Conservation (phyloP, 768 basidiomycete genomes). For the Suillus cothurnatus region DNA sequence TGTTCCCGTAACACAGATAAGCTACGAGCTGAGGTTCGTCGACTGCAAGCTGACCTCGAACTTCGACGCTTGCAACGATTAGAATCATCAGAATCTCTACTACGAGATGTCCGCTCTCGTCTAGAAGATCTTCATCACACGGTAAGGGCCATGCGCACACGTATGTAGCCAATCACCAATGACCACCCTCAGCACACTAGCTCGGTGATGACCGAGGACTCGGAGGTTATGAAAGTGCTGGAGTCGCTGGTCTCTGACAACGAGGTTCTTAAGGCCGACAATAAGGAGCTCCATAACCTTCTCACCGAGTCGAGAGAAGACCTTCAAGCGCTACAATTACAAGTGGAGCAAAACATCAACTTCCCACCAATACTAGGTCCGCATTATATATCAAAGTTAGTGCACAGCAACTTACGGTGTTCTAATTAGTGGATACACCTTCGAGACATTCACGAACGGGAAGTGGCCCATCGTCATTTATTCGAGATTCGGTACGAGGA, state of each 20-base stretch:
- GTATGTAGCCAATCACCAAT: slow-evolving; percentile 19
- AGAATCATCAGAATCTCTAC: slow-evolving; percentile 66
- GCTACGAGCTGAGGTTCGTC: slow-evolving; percentile 65
- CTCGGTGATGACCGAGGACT: slow-evolving; percentile 43
- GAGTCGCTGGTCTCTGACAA: slow-evolving; percentile 89
- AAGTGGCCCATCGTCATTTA: slow-evolving; percentile 45
- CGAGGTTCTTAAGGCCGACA: slow-evolving; percentile 79
- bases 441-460: slow-evolving; percentile 44
- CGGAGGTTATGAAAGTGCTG: slow-evolving; percentile 68
- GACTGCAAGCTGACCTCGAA: slow-evolving; percentile 65
- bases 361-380: slow-evolving; percentile 49
- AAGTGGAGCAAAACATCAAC: slow-evolving; percentile 73
- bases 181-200: slow-evolving; percentile 38
- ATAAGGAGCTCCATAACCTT: slow-evolving; percentile 73
- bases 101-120: slow-evolving; percentile 65
- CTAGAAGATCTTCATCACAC: slow-evolving; percentile 62
- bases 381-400: slow-evolving; percentile 1
- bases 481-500: slow-evolving; percentile 48
- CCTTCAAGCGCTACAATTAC: slow-evolving; percentile 64
- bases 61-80: slow-evolving; percentile 58
- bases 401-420: slow-evolving; percentile 4
- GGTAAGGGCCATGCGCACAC: slow-evolving; percentile 38
- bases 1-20: slow-evolving; percentile 48
- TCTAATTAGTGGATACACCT: slow-evolving; percentile 31
- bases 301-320: slow-evolving; percentile 81